Evolutionary conservation across 306 rosid genomes (phyloP).

Genomic region (Cicer chorassanicum): DNA sequence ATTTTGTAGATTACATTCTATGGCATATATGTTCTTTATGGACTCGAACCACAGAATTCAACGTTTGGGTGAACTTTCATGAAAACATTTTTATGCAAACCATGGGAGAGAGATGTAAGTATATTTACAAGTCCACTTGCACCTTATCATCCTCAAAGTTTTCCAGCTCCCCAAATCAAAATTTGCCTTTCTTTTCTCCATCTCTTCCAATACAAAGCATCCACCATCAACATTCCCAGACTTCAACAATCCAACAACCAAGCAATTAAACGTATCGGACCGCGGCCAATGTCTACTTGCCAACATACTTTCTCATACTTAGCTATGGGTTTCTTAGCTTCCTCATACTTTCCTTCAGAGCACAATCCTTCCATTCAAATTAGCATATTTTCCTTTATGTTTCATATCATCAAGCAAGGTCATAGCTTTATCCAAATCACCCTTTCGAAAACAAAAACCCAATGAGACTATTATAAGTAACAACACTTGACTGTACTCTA

Average conservation of each 20-base stretch:
- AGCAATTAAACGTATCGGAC: conserved; percentile 70
- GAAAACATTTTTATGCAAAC: neutral
- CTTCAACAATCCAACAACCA: conserved; percentile 64
- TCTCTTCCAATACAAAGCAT: conserved; percentile 85
- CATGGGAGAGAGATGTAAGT: conserved; percentile 50
- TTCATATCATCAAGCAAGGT: conserved; percentile 73
- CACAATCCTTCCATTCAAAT: conserved; percentile 88
- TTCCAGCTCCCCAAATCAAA: conserved; percentile 65
- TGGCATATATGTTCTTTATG: neutral
- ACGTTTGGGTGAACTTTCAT: neutral
- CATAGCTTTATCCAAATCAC: conserved; percentile 73
- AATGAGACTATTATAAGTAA: conserved; percentile 80
- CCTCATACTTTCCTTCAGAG: conserved; percentile 56
- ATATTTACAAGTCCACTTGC: conserved; percentile 48
- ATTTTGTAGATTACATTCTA: no score
- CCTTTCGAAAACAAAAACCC: conserved; percentile 69
- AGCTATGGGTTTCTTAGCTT: no score
- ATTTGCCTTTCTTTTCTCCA: conserved; percentile 64
- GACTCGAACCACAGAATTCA: neutral
- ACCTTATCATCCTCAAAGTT: conserved; percentile 50
- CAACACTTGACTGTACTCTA: conserved; percentile 75
- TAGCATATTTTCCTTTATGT: conserved; percentile 63
- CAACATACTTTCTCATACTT: no score
- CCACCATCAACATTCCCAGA: conserved; percentile 66
- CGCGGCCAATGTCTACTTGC: conserved; percentile 63